These are phyloP conservation scores for Oryza punctata DNA, from an alignment of 176 grass and related monocot genomes.

Conservation along the genomic window DNA sequence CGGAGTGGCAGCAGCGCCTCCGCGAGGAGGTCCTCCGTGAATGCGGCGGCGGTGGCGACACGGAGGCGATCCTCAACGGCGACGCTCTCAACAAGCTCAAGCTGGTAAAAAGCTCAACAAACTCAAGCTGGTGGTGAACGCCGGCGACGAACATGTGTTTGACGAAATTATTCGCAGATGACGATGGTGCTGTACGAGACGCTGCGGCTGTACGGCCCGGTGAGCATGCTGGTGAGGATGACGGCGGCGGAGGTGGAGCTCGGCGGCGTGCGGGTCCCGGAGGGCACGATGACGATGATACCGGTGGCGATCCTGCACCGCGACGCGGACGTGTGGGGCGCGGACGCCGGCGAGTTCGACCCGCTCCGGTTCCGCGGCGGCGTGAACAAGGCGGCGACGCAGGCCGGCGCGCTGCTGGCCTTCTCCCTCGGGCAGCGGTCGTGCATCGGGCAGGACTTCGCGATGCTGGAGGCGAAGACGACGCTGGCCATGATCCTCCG, in stretches of 20 bases:
- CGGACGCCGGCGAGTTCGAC: constrained; percentile 52
- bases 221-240: background rate
- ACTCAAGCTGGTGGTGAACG: background rate
- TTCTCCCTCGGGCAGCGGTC: constrained; percentile 48
- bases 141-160: too few relatives aligned
- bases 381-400: constrained; percentile 30
- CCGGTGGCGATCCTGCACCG: constrained; percentile 49
- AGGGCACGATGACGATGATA: constrained; percentile 24
- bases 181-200: constrained; percentile 62
- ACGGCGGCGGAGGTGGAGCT: constrained; percentile 30
- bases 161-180: constrained; percentile 22
- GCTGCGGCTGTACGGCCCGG: constrained; percentile 50
- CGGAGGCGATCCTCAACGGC: background rate
- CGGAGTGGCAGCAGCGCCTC: constrained; percentile 52
- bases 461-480: constrained; percentile 54
- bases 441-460: constrained; percentile 68
- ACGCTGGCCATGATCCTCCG: constrained; percentile 46
- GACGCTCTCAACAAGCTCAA: constrained; percentile 59
- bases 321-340: constrained; percentile 52
- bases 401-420: constrained; percentile 52
- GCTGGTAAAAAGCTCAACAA: constrained; percentile 21
- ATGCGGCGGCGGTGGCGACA: constrained; percentile 14
- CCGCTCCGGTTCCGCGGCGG: constrained; percentile 57
- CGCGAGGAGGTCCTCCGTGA: constrained; percentile 54
- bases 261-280: constrained; percentile 39